Conservation (phyloP, 805 yeast species). For the Metschnikowia amazonensis region DNA sequence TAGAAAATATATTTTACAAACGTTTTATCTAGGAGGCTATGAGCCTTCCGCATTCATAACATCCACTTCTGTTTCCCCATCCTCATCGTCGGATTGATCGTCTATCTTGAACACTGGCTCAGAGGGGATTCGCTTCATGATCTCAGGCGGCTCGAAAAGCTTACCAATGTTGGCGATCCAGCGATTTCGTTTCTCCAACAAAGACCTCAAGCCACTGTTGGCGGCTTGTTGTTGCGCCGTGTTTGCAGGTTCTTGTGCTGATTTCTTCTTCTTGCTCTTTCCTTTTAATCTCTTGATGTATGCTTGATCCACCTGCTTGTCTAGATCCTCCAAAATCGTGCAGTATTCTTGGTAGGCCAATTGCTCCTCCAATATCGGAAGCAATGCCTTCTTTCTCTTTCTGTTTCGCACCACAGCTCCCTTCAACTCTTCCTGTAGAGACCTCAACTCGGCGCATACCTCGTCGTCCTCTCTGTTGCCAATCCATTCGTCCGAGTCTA, state of each 20-base stretch:
- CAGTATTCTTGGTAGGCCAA: conserved; percentile 93
- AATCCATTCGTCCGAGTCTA: conserved; percentile 69
- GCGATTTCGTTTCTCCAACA: conserved; percentile 78
- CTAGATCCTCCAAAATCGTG: conserved; percentile 86
- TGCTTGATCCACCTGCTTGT: conserved; percentile 95
- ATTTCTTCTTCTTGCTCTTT: conserved; percentile 62
- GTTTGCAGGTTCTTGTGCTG: conserved; percentile 18
- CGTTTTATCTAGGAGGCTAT: background rate
- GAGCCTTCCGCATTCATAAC: conserved; percentile 17
- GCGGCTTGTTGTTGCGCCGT: conserved; percentile 62
- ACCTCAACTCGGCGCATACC: conserved; percentile 76
- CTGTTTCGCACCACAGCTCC: conserved; percentile 60
- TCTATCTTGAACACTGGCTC: conserved; percentile 50
- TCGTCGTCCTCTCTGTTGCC: conserved; percentile 89
- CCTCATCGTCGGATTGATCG: conserved; percentile 31
- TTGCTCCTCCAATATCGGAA: conserved; percentile 78
- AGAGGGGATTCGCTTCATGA: conserved; percentile 73
- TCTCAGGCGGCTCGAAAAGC: conserved; percentile 60
- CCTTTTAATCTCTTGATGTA: conserved; percentile 78
- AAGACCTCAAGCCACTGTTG: conserved; percentile 70
- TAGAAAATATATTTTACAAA: background rate
- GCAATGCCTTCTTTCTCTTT: conserved; percentile 57
- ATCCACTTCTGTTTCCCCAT: conserved; percentile 30
- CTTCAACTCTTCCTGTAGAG: conserved; percentile 63
- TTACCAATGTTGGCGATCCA: conserved; percentile 93